Evolutionary conservation across 805 yeast species (phyloP), one percentile per base, ranked within the genome.

Genomic region (Saccharomycopsis olivae): DNA sequence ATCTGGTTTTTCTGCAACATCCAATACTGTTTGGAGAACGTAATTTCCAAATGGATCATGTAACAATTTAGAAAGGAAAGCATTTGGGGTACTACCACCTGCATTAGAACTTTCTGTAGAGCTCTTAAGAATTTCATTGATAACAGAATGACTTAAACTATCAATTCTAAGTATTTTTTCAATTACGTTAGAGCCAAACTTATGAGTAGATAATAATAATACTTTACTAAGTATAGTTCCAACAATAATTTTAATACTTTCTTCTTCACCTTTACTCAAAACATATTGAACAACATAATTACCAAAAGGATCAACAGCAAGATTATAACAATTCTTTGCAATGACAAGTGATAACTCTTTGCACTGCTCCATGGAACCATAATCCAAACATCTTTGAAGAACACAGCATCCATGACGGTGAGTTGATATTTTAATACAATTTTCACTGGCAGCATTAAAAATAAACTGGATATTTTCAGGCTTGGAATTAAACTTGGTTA

Each of bases 391-490:
- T 52, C 97, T 73, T 62, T 89, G 98, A 43, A 89, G 66, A 19
- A 89, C 97, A 60, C 97, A 89, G 63, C 98, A 92, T 5, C 97
- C 98, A 55, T 92, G 97, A 54, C 96, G 74, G 55, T 92, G 97
- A 35, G 94, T 86, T 4, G 96, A 94, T 41, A 92, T 85, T 43
- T 76, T 80, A 29, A 77, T 68, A 47, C 92, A 80, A 48, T 86
- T 69, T 11, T 60, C 60, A 44, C 78, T 68, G 3, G 92, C 92
- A 14, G 95, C 81, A 54, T 87, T 92, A 56, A 85, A 87, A 44
- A 92, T 84, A 55, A 92, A 89, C 56, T 88, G 92, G 49, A 83
- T 72, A 42, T 83, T 80, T n/a, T 61, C 65, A 2, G 81, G 66
- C 20, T 61, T 57, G 25, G 38, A 35, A 20, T 67, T 63, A 51